phyloP scores from a whole-genome alignment of 495 filamentous ascomycete genomes.

The Aspergillus asperescens region DNA sequence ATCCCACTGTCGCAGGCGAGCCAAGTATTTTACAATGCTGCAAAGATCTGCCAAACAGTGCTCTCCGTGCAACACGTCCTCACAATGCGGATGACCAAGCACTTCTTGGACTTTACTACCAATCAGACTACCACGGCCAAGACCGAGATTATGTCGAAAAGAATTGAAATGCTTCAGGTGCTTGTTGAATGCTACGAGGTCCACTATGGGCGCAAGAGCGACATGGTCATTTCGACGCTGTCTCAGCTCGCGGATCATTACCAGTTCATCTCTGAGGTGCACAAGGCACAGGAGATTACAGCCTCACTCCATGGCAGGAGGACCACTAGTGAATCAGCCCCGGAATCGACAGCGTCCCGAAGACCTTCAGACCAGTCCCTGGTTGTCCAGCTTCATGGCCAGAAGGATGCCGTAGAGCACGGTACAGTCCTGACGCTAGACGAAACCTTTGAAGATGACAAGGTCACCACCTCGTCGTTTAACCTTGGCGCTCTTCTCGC shows the following conservation, averaged over 20 bases:
- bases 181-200: constrained; percentile 35
- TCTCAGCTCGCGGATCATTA: constrained; percentile 34
- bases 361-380: constrained; percentile 16
- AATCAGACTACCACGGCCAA: constrained; percentile 24
- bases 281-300: constrained; percentile 17
- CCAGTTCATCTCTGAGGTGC: constrained; percentile 21
- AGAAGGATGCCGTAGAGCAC: constrained; percentile 15
- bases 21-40: constrained; percentile 22
- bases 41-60: constrained; percentile 23
- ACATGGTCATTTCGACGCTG: constrained; percentile 26
- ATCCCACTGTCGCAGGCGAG: not conserved
- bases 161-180: constrained; percentile 27
- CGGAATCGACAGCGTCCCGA: constrained; percentile 1
- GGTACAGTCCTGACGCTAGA: constrained; percentile 19
- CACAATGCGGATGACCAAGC: constrained; percentile 24
- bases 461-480: constrained; percentile 7
- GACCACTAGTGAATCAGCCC: too few relatives aligned
- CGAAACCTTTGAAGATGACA: constrained; percentile 14
- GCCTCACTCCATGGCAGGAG: constrained; percentile 2
- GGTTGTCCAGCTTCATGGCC: constrained; percentile 28
- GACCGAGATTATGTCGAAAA: constrained; percentile 34
- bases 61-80: constrained; percentile 25
- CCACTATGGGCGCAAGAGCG: constrained; percentile 31
- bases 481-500: constrained; percentile 16
- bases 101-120: constrained; percentile 31